Evolutionary conservation across 768 basidiomycete genomes (phyloP).

Genomic region (Gloeopeniophorella convolvens): DNA sequence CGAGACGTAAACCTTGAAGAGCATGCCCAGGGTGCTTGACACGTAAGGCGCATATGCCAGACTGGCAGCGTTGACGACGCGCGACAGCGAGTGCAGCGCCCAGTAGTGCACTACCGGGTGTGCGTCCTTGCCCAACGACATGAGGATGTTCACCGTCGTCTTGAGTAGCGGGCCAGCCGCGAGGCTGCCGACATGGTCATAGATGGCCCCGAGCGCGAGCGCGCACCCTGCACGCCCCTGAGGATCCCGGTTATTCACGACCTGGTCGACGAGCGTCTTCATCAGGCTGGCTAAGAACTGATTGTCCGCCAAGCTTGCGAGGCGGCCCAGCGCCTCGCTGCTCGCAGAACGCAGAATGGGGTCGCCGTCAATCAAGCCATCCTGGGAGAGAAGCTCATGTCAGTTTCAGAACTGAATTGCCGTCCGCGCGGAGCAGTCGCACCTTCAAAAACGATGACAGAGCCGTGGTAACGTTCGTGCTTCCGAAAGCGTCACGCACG

Average conservation of each 20-base stretch:
- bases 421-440: slow-evolving; percentile 16
- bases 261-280: slow-evolving; percentile 86
- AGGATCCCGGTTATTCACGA: slow-evolving; percentile 92
- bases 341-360: slow-evolving; percentile 65
- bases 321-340: slow-evolving; percentile 83
- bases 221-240: slow-evolving; percentile 91
- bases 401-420: background rate
- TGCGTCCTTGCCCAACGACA: slow-evolving; percentile 92
- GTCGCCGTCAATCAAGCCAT: slow-evolving; percentile 77
- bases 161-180: slow-evolving; percentile 92
- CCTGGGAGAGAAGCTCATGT: slow-evolving; percentile 39
- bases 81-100: slow-evolving; percentile 78
- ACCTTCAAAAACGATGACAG: slow-evolving; percentile 78
- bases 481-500: slow-evolving; percentile 61
- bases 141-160: slow-evolving; percentile 90
- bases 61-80: slow-evolving; percentile 88
- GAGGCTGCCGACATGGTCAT: slow-evolving; percentile 87
- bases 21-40: slow-evolving; percentile 79
- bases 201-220: slow-evolving; percentile 86
- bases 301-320: slow-evolving; percentile 78
- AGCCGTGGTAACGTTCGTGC: slow-evolving; percentile 49
- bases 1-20: slow-evolving; percentile 82
- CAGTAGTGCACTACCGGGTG: slow-evolving; percentile 96
- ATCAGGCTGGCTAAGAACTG: slow-evolving; percentile 81
- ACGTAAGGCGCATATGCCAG: slow-evolving; percentile 88